Percentiles rank a stretch among this genome's conserved stretches.
Conservation (phyloP, 371 early-diverging fungal genomes). For the Massospora cicadina region DNA sequence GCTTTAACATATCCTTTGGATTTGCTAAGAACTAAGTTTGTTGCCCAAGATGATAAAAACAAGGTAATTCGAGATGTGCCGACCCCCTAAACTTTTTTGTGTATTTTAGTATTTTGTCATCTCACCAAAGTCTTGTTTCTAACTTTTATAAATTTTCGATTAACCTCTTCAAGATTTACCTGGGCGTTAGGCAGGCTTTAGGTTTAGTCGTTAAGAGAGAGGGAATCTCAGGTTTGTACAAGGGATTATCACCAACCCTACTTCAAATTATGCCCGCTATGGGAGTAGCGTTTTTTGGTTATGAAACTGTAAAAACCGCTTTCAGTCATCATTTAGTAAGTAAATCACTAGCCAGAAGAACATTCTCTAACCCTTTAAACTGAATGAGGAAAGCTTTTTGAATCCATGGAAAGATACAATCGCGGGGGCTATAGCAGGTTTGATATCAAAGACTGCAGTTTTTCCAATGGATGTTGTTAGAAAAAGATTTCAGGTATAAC, state of each 20-base stretch:
- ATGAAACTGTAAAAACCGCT: constrained; percentile 35
- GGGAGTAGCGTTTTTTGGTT: constrained; percentile 65
- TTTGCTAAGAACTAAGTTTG: constrained; percentile 80
- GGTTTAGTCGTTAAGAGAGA: constrained; percentile 40
- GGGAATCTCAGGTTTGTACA: constrained; percentile 69
- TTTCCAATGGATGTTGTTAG: constrained; percentile 84
- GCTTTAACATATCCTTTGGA: constrained; percentile 80
- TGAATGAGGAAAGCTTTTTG: not conserved
- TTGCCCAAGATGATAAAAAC: constrained; percentile 45
- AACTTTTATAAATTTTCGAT: no score
- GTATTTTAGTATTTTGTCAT: no score
- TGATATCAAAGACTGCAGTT: constrained; percentile 61
- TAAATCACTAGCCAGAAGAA: constrained; percentile 17
- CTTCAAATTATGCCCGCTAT: constrained; percentile 86
- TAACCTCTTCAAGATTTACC: constrained; percentile 19
- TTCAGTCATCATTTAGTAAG: constrained; percentile 16
- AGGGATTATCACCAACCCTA: constrained; percentile 63
- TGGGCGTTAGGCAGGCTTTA: constrained; percentile 39
- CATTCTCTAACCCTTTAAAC: not conserved
- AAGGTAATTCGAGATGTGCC: constrained; percentile 15
- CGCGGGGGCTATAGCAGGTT: constrained; percentile 32
- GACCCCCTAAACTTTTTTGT: no score
- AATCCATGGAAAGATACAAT: not conserved
- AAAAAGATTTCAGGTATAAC: constrained; percentile 41
- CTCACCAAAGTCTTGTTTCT: no score